phyloP scores from a whole-genome alignment of 139 green algal species.

The Ulvella scutata region DNA sequence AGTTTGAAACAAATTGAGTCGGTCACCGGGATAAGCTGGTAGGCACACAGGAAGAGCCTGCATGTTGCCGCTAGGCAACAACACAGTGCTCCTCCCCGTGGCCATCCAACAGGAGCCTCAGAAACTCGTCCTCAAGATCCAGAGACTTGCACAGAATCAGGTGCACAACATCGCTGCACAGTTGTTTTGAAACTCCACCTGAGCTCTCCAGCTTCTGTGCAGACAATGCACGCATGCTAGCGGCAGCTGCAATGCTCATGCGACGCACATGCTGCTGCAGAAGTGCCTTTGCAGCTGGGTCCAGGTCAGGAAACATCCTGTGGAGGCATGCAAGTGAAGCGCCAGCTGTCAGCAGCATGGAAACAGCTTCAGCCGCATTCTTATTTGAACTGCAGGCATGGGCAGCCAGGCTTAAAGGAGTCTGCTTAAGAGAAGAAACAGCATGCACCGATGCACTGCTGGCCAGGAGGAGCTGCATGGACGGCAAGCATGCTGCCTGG shows the following conservation, averaged over 20 bases:
- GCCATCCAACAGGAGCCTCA: background rate
- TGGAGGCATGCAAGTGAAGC: background rate
- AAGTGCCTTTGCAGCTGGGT: background rate
- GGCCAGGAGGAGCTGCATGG: background rate
- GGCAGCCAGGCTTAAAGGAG: background rate
- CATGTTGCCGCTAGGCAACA: too few relatives aligned
- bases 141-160: background rate
- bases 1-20: too few relatives aligned
- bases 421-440: background rate
- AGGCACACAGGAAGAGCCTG: too few relatives aligned
- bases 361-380: background rate
- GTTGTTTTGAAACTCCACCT: background rate
- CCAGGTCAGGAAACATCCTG: background rate
- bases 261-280: background rate
- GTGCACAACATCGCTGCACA: background rate
- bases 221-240: background rate
- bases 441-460: background rate
- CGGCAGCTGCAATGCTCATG: background rate
- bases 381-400: too few relatives aligned
- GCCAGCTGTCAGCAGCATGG: background rate
- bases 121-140: background rate
- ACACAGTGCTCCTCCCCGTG: too few relatives aligned
- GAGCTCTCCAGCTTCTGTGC: background rate
- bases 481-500: background rate
- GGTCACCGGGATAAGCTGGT: too few relatives aligned